A percentile compares a stretch with the other conserved stretches of the same genome.
Conservation (phyloP, 106 monocot genomes). For the Phalaenopsis aphrodite region DNA sequence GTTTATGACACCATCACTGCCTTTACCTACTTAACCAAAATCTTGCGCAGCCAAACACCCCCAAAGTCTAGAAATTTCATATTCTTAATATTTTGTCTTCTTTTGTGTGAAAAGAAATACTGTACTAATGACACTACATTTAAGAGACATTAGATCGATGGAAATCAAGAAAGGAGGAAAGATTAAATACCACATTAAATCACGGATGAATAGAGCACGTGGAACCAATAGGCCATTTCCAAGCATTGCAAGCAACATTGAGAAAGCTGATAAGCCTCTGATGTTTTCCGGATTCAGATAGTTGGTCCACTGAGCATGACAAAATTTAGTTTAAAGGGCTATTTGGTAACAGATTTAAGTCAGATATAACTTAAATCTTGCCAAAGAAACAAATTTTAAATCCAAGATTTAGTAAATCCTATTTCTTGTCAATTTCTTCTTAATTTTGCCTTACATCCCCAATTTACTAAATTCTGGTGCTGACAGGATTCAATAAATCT, state of each 20-base stretch:
- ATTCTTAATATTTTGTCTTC: neutral
- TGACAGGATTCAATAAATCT: too few species aligned
- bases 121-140: neutral
- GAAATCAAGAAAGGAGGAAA: neutral
- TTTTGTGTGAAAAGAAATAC: neutral
- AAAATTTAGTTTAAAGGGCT: neutral
- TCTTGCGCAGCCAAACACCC: too few species aligned
- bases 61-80: too few species aligned
- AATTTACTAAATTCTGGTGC: too few species aligned
- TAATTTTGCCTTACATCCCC: too few species aligned
- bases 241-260: slow-evolving; percentile 88
- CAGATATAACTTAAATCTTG: too few species aligned
- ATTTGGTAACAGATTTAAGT: too few species aligned
- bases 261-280: slow-evolving; percentile 79
- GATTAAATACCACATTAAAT: slow-evolving; percentile 84
- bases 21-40: too few species aligned
- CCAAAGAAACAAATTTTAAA: too few species aligned
- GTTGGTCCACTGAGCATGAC: slow-evolving; percentile 75
- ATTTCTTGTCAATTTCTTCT: too few species aligned
- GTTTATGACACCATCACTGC: too few species aligned
- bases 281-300: slow-evolving; percentile 92
- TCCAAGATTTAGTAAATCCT: too few species aligned
- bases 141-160: neutral
- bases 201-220: slow-evolving; percentile 89
- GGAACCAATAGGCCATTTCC: slow-evolving; percentile 96